Evolutionary conservation across 78 protist species (phyloP).

Genomic region (Pelomyxa schiedti): DNA sequence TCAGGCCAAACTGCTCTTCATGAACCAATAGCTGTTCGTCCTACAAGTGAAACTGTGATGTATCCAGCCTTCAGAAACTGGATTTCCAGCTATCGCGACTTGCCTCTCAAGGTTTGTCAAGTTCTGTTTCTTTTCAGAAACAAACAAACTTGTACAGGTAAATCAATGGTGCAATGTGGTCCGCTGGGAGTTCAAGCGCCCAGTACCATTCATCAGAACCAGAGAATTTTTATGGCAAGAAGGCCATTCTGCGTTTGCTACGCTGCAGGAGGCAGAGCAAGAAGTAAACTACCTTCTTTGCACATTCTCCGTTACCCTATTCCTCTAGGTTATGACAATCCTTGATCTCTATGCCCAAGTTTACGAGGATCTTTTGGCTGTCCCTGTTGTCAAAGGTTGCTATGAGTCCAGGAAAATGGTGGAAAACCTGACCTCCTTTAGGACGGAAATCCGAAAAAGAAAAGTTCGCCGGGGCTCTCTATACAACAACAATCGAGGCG

Average conservation of each 20-base stretch:
- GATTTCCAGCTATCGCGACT: conserved; percentile 93
- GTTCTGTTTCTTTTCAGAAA: not conserved
- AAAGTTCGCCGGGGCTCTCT: conserved; percentile 89
- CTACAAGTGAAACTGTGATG: conserved; percentile 96
- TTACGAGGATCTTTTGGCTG: conserved; percentile 85
- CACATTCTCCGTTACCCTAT: too few relatives aligned
- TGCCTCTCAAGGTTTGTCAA: conserved; percentile 70
- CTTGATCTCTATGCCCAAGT: conserved; percentile 75
- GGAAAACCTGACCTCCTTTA: not conserved
- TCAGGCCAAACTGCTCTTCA: conserved; percentile 67
- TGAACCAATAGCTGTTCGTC: conserved; percentile 94
- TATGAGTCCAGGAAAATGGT: not conserved
- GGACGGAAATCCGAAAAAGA: conserved; percentile 78
- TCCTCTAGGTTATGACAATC: conserved; percentile 70
- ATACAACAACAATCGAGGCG: conserved; percentile 91
- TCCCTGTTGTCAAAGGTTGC: conserved; percentile 81
- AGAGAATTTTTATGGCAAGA: conserved; percentile 99
- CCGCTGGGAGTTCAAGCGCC: conserved; percentile 98
- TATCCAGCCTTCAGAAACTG: conserved; percentile 83
- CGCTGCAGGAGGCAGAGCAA: conserved; percentile 68
- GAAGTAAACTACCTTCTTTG: too few relatives aligned
- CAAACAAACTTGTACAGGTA: too few relatives aligned
- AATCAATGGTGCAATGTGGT: conserved; percentile 95
- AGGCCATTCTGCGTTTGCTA: conserved; percentile 93
- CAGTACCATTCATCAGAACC: conserved; percentile 89